phyloP scores from a whole-genome alignment of 257 asterid genomes.

The Scutellaria minor region DNA sequence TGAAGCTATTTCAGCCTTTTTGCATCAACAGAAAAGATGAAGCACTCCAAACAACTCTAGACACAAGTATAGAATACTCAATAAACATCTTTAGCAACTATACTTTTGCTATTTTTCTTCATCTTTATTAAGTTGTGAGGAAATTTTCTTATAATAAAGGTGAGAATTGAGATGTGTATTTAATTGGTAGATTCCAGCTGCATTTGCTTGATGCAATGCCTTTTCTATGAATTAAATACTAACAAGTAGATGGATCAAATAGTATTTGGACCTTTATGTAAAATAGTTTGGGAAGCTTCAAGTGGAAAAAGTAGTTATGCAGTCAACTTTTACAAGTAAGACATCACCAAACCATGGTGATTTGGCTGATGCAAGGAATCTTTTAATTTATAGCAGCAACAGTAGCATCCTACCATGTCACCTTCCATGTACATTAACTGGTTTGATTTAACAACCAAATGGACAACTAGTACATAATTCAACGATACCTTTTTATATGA shows the following conservation, averaged over 20 bases:
- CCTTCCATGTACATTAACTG: not conserved
- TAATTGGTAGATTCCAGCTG: not conserved
- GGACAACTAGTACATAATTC: not conserved
- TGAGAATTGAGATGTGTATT: not conserved
- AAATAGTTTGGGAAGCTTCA: not conserved
- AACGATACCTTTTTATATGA: not conserved
- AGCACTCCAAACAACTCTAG: conserved; percentile 4
- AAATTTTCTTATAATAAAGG: not conserved
- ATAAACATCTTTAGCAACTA: not conserved
- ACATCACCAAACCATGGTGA: not conserved
- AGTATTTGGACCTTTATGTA: not conserved
- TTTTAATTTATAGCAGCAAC: not conserved
- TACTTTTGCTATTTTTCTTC: not conserved
- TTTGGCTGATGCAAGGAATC: not conserved
- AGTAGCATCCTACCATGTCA: not conserved
- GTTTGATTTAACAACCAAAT: conserved; percentile 1
- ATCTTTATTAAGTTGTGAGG: not conserved
- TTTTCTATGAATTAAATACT: not conserved
- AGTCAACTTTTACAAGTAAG: not conserved
- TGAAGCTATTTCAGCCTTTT: conserved; percentile 21
- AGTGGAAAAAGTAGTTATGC: not conserved
- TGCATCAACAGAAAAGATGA: conserved; percentile 3
- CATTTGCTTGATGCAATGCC: not conserved
- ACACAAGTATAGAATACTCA: not conserved
- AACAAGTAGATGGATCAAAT: not conserved